Evolutionary conservation across 768 basidiomycete genomes (phyloP), one percentile per base, ranked within the genome.

Genomic region (Mycena indigotica): DNA sequence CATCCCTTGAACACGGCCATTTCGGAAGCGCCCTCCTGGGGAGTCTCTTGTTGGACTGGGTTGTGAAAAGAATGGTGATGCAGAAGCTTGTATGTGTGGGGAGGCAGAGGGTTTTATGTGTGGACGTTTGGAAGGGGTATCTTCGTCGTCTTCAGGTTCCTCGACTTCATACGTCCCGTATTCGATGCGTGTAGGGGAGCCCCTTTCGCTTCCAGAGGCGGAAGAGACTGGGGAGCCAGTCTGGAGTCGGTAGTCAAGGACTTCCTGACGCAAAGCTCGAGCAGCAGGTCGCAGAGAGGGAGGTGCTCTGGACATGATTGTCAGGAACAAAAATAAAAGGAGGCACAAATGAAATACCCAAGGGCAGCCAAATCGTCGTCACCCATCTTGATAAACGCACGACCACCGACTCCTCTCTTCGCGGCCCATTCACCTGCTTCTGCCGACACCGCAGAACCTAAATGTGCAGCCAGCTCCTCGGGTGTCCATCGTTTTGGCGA

Each of bases 1-100:
- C 62, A 63, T 63, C 24, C 62, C 62, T 46, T 49, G 46, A 38
- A 63, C 62, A 23, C 62, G 62, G 12, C 62, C 61, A 26, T 62
- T 62, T 8, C 61, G 29, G 44, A 55, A 62, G 8, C 61, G 49
- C 6, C 52, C 54, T 4, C 25, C 30, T 6, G 40, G 23, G 13
- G 40, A 21, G n/a, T 6, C 21, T n/a, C 2, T 28, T 17, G 26
- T 39, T 21, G 39, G 29, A 16, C 32, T 48, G n/a, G 30, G 38
- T 32, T 4, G n/a, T 1, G 2, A n/a, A 12, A 49, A n/a, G 8
- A 60, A 46, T 19, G 60, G 60, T 26, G 50, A 44, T 1, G 51
- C 52, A 2, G 52, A 58, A 25, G 51, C 57, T 3, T 19, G n/a
- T 40, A 57, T 57, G 29, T 57, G 56, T 29, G 56, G 50, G 24